Conservation (phyloP, 768 basidiomycete genomes). For the Boletus pseudopeckii region DNA sequence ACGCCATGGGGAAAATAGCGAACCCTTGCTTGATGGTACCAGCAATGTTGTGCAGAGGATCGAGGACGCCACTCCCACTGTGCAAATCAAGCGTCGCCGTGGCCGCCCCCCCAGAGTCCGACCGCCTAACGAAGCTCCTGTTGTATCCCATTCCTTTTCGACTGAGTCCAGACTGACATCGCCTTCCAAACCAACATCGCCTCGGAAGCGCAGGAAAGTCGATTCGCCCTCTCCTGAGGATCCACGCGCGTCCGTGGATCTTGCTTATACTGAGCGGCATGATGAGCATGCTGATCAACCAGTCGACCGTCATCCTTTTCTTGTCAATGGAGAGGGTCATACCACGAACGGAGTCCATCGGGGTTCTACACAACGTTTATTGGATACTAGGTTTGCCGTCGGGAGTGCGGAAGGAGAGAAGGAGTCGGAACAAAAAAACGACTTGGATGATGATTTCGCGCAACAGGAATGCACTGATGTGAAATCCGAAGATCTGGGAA, state of each 20-base stretch:
- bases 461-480: conserved; percentile 29
- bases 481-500: conserved; percentile 54
- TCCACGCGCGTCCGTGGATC: conserved; percentile 7
- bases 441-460: neutral
- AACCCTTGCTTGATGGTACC: conserved; percentile 6
- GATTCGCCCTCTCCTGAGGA: conserved; percentile 35
- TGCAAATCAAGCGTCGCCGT: conserved; percentile 32
- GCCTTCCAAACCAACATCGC: conserved; percentile 21
- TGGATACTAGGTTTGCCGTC: neutral
- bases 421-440: conserved; percentile 1
- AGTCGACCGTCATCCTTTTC: neutral
- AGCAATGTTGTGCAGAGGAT: neutral
- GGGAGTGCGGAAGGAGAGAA: neutral
- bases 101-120: conserved; percentile 31
- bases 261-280: neutral
- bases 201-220: conserved; percentile 46
- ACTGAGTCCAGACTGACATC: conserved; percentile 9
- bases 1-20: conserved; percentile 4
- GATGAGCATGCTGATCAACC: conserved; percentile 8
- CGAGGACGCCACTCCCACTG: conserved; percentile 3
- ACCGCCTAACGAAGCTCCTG: conserved; percentile 4
- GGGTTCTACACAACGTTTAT: neutral
- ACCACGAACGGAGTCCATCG: conserved; percentile 14
- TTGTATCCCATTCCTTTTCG: neutral
- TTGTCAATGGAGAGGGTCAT: conserved; percentile 16